Evolutionary conservation across 441 rosid species (phyloP).

Genomic region (Corymbia citriodora): DNA sequence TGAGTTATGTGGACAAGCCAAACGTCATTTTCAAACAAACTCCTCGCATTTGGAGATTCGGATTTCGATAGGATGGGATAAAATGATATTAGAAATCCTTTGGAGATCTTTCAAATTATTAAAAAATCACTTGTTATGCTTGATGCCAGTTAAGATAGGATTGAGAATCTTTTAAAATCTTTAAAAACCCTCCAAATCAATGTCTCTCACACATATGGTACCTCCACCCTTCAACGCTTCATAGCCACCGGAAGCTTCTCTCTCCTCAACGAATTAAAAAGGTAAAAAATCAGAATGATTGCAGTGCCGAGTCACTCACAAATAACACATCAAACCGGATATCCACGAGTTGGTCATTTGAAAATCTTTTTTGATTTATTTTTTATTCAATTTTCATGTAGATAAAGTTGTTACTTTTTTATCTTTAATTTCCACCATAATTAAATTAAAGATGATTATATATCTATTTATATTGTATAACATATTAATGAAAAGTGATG

Average conservation of each 20-base stretch:
- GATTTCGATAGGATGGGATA: not conserved
- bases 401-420: not conserved
- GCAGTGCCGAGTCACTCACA: not conserved
- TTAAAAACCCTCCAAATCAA: too few relatives aligned
- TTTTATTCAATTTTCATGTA: not conserved
- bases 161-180: not conserved
- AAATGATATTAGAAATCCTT: not conserved
- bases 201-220: too few relatives aligned
- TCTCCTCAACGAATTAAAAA: too few relatives aligned
- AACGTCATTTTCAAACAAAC: not conserved
- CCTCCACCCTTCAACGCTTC: too few relatives aligned
- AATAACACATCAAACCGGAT: not conserved
- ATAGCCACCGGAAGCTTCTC: too few relatives aligned
- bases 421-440: not conserved
- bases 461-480: not conserved
- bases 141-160: not conserved
- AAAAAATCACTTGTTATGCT: not conserved
- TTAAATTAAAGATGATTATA: not conserved
- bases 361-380: too few relatives aligned
- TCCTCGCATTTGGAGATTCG: not conserved
- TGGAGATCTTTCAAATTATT: too few relatives aligned
- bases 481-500: not conserved
- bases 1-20: not conserved
- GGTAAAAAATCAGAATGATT: not conserved
- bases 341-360: not conserved